phyloP scores from a whole-genome alignment of 495 filamentous ascomycete genomes.

The Aspergillus kassunensis region DNA sequence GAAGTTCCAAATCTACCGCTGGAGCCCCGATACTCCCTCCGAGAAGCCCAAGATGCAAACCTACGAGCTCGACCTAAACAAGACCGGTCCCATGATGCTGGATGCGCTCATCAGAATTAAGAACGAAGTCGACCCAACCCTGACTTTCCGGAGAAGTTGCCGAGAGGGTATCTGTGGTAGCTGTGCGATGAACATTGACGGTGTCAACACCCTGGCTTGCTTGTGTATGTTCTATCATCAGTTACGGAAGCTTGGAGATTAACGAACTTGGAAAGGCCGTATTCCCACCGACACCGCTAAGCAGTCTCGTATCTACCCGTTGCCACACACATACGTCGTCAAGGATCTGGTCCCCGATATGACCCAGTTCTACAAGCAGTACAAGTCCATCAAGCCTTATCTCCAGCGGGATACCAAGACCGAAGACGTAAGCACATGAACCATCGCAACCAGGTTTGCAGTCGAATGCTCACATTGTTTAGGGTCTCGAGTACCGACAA shows the following conservation, averaged over 20 bases:
- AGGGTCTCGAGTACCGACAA: constrained; percentile 89
- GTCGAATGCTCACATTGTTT: constrained; percentile 9
- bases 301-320: constrained; percentile 93
- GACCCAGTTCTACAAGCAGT: constrained; percentile 99
- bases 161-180: constrained; percentile 97
- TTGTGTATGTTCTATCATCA: constrained; percentile 64
- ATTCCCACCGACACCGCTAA: constrained; percentile 78
- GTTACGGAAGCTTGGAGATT: neutral
- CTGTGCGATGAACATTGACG: constrained; percentile 99
- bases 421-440: constrained; percentile 59
- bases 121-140: constrained; percentile 95
- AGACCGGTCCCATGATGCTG: constrained; percentile 97
- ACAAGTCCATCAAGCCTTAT: constrained; percentile 99
- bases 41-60: constrained; percentile 93
- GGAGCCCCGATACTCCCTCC: constrained; percentile 88
- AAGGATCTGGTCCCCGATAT: constrained; percentile 97
- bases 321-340: constrained; percentile 98
- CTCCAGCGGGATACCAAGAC: constrained; percentile 80
- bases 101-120: constrained; percentile 97
- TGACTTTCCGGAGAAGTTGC: constrained; percentile 94
- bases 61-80: constrained; percentile 92
- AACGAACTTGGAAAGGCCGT: constrained; percentile 59
- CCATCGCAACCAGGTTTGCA: neutral
- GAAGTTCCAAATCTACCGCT: constrained; percentile 98
- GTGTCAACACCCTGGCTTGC: constrained; percentile 93